phyloP scores from a whole-genome alignment of 2,329 filamentous ascomycete species.

The Verticillium nonalfalfae region DNA sequence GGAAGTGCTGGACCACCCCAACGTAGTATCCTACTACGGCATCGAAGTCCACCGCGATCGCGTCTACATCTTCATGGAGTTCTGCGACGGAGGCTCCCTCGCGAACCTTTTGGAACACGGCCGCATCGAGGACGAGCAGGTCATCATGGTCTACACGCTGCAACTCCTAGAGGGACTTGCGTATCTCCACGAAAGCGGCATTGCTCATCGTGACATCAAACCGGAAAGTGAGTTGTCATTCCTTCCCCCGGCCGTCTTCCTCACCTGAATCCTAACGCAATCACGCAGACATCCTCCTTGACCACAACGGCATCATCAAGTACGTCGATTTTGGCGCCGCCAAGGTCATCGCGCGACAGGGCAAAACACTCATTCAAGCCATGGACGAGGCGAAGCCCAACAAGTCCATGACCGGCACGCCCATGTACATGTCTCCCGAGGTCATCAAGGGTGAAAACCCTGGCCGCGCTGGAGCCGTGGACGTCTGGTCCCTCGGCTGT shows the following conservation, averaged over 20 bases:
- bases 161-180: constrained; percentile 91
- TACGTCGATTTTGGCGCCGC: constrained; percentile 98
- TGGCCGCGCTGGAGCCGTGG: constrained; percentile 78
- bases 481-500: constrained; percentile 95
- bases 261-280: too few relatives aligned
- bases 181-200: constrained; percentile 86
- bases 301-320: constrained; percentile 97
- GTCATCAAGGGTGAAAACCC: constrained; percentile 86
- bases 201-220: constrained; percentile 96
- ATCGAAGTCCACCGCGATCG: constrained; percentile 98
- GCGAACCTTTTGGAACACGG: constrained; percentile 89
- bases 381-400: constrained; percentile 59
- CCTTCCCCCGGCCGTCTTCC: background rate
- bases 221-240: constrained; percentile 70
- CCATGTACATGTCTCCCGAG: constrained; percentile 99
- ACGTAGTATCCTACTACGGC: constrained; percentile 95
- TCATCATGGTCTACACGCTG: constrained; percentile 93
- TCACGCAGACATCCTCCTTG: constrained; percentile 75
- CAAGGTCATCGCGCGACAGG: constrained; percentile 92
- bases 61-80: constrained; percentile 99
- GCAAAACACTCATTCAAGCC: constrained; percentile 72
- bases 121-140: constrained; percentile 94
- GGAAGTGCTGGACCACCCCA: constrained; percentile 92
- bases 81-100: constrained; percentile 90
- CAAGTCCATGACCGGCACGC: constrained; percentile 93